Evolutionary conservation across 352 stramenopile genomes (phyloP).

Genomic region (Pythium biforme): DNA sequence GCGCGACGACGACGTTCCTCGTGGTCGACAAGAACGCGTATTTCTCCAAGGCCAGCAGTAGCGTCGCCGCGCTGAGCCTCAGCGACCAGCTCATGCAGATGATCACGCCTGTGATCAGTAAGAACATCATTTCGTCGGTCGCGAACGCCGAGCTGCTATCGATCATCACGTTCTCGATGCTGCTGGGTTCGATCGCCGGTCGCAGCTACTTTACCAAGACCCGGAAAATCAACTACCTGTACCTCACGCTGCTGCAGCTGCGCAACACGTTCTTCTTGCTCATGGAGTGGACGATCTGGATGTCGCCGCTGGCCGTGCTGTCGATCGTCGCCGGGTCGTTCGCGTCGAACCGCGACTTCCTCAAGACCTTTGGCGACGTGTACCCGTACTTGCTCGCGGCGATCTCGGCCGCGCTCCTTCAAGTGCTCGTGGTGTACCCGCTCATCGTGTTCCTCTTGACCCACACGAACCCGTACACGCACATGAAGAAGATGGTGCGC

Average conservation of each 20-base stretch:
- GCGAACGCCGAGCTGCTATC: conserved; percentile 45
- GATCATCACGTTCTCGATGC: conserved; percentile 68
- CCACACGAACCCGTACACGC: conserved; percentile 59
- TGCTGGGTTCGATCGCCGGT: conserved; percentile 53
- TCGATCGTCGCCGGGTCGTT: conserved; percentile 40
- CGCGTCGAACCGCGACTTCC: conserved; percentile 32
- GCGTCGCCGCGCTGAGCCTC: conserved; percentile 40
- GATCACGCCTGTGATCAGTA: conserved; percentile 51
- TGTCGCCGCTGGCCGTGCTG: background rate
- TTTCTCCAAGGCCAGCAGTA: background rate
- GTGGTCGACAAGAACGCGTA: conserved; percentile 26
- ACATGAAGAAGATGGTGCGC: conserved; percentile 62
- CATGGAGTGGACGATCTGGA: conserved; percentile 13
- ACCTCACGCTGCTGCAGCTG: conserved; percentile 58
- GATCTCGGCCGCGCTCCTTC: background rate
- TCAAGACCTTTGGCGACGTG: background rate
- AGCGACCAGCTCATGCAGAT: conserved; percentile 57
- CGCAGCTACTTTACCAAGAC: conserved; percentile 60
- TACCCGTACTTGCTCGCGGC: conserved; percentile 8
- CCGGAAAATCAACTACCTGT: conserved; percentile 56
- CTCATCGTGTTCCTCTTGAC: conserved; percentile 26
- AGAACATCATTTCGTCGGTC: conserved; percentile 62
- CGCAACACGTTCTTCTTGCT: conserved; percentile 71
- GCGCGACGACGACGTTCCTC: conserved; percentile 19
- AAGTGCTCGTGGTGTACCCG: background rate